Base-by-base conservation (phyloP, 1,284 basidiomycete species). In the Melanopsichium pennsylvanicum region DNA sequence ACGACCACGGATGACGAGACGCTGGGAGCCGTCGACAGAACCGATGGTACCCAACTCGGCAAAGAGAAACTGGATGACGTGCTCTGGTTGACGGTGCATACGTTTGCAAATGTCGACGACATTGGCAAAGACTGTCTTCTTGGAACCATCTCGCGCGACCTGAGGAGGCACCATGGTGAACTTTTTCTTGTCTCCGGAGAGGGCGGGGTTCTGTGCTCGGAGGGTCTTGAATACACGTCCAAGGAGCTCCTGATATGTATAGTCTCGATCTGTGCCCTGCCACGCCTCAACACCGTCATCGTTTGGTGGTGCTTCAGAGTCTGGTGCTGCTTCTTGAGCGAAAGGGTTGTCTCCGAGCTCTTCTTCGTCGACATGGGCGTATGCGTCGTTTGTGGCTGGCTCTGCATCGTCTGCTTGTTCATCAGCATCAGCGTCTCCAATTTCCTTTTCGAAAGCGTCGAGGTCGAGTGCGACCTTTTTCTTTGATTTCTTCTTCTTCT, bases 21-120 rank as follows among this genome's bases (percentile, higher is more conserved):
- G 89, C 33, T 92, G 91, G 4, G 88, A 87, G 58, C 93, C 96
- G 78, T 97, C 96, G 43, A 97, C 91, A 43, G 90, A 92, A 58
- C 95, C 95, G 39, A 90, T 94, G 12, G 96, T 98, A 85, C 96
- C 96, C 89, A 98, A 88, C 84, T 99, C 95, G 48, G 96, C 89
- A 82, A 97, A 97, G 73, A 98, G 85, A 86, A 92, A 99, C 82
- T 92, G 90, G 72, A 97, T 97, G 75, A 97, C 93, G 81, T 99
- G 96, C 83, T 98, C 96, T n/a, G 95, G 93, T 84, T 93, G 90
- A 82, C 95, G 87, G 84, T 97, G 95, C 93, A 99, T 97, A 48
- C 92, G 88, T 83, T 91, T 94, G 87, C 95, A 97, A 75, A 99
- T 98, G 81, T 99, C 95, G 73, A 89, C 88, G 60, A 98, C 87